phyloP scores from a whole-genome alignment of 2,329 filamentous ascomycete species.

The Trichoderma gracile region DNA sequence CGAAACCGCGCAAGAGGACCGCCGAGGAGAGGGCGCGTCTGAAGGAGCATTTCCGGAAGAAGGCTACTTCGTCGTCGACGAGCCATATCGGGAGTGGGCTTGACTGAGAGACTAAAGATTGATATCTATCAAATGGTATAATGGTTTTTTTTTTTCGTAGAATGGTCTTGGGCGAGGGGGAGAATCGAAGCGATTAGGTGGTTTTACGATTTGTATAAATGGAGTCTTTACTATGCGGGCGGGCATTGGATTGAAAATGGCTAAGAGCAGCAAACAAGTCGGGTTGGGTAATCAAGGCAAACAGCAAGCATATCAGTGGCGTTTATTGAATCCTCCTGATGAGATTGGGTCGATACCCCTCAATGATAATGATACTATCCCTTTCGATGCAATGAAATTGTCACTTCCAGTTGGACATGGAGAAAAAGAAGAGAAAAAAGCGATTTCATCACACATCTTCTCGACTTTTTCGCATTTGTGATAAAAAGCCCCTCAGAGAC shows the following conservation, averaged over 20 bases:
- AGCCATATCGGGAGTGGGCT: not conserved
- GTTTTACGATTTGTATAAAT: no score
- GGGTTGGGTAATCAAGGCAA: not conserved
- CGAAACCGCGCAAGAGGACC: slow-evolving; percentile 28
- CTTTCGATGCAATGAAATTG: not conserved
- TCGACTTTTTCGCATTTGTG: not conserved
- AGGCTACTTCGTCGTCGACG: slow-evolving; percentile 11
- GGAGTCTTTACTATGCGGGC: not conserved
- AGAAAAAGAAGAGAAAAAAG: not conserved
- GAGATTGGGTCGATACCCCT: not conserved
- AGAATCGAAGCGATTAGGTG: no score
- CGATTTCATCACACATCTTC: not conserved
- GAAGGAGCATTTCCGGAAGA: slow-evolving; percentile 34
- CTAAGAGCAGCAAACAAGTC: not conserved
- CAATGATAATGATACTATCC: not conserved
- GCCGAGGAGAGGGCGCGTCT: slow-evolving; percentile 33
- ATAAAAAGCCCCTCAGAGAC: not conserved
- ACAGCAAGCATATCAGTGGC: not conserved
- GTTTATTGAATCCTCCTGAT: not conserved
- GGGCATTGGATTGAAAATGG: not conserved
- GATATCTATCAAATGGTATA: no score
- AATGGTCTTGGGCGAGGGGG: no score
- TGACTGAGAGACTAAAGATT: no score
- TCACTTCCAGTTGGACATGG: not conserved
- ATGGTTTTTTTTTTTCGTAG: no score